phyloP scores from a whole-genome alignment of 805 yeast species.

The Starmerella vaccinii region DNA sequence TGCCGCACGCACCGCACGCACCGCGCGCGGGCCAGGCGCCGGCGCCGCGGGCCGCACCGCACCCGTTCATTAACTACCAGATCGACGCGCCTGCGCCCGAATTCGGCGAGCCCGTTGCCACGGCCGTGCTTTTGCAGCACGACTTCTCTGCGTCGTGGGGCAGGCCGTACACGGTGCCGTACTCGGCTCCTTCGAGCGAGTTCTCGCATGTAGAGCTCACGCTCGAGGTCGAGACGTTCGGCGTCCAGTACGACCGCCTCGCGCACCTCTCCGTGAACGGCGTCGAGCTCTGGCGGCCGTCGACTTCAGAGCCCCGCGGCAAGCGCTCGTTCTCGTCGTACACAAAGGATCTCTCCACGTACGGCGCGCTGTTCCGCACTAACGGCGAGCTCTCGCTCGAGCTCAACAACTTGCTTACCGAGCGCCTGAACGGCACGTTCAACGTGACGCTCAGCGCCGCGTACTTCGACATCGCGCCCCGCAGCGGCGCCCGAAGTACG shows the following conservation, averaged over 20 bases:
- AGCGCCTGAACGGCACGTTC: constrained; percentile 51
- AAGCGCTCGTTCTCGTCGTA: constrained; percentile 40
- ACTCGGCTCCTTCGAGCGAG: constrained; percentile 28
- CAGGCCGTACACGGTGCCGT: constrained; percentile 26
- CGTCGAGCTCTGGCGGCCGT: constrained; percentile 62
- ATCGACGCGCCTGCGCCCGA: constrained; percentile 11
- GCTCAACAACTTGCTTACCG: constrained; percentile 49
- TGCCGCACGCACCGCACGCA: not conserved
- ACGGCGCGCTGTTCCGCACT: constrained; percentile 39
- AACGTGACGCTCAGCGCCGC: constrained; percentile 42
- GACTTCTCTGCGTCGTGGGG: constrained; percentile 32
- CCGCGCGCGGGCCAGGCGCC: not conserved
- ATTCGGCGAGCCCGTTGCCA: constrained; percentile 11
- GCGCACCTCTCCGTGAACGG: constrained; percentile 43
- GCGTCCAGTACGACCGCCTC: constrained; percentile 34
- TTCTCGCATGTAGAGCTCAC: constrained; percentile 31
- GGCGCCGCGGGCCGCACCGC: not conserved
- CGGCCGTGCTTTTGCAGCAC: constrained; percentile 20
- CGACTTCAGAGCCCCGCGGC: constrained; percentile 63
- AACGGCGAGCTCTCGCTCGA: constrained; percentile 41
- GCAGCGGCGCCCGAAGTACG: not conserved
- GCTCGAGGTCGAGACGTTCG: constrained; percentile 28
- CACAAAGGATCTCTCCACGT: constrained; percentile 56
- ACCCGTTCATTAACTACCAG: constrained; percentile 9
- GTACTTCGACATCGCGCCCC: constrained; percentile 35